These are phyloP conservation scores for Silene uniflora DNA, from an alignment of 148 eudicot genomes.

Conservation along the genomic window DNA sequence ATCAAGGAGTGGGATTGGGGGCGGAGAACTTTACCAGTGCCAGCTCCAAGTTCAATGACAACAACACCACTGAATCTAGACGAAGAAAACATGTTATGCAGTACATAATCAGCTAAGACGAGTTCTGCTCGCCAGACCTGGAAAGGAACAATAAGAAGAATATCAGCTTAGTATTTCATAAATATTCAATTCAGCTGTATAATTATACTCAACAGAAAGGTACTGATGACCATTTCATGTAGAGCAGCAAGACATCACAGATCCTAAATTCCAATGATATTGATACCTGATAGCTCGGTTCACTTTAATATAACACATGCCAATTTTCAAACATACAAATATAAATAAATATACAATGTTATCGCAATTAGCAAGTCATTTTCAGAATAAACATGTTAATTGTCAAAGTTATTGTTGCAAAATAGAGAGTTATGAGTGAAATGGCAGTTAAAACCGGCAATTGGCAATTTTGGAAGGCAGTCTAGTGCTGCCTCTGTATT, in stretches of 20 bases:
- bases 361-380: no score
- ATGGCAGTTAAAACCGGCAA: no score
- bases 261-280: background rate
- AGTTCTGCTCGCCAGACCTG: constrained; percentile 97
- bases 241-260: background rate
- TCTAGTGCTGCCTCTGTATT: background rate
- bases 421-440: background rate
- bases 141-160: constrained; percentile 2
- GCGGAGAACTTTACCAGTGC: constrained; percentile 59
- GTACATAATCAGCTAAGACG: constrained; percentile 71
- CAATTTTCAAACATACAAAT: background rate
- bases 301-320: background rate
- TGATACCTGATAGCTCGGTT: background rate
- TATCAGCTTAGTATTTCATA: background rate
- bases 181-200: background rate
- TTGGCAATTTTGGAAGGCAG: no score
- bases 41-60: constrained; percentile 93
- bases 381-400: no score
- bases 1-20: background rate
- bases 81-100: constrained; percentile 66
- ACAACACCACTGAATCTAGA: constrained; percentile 52
- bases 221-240: background rate
- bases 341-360: background rate
- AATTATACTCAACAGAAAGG: background rate
- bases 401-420: background rate